Evolutionary conservation across 306 rosid species (phyloP).

Genomic region (Carpinus viminea): DNA sequence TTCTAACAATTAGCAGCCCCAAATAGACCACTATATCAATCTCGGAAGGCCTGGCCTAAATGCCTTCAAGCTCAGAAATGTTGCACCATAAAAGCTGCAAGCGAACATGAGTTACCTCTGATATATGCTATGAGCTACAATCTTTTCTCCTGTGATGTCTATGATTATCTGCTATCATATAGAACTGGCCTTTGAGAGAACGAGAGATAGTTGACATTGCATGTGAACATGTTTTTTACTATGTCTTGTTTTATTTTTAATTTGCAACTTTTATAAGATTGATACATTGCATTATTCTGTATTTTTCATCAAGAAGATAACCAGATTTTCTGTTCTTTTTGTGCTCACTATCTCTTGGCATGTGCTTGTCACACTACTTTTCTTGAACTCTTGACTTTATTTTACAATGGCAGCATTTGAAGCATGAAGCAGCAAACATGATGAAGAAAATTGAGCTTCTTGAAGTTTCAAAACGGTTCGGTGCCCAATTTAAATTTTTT

Average conservation of each 20-base stretch:
- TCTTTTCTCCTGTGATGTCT: background rate
- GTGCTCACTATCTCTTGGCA: no score
- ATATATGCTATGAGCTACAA: background rate
- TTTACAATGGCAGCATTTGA: conserved; percentile 54
- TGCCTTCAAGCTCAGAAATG: background rate
- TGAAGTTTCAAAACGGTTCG: conserved; percentile 73
- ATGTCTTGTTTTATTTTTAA: no score
- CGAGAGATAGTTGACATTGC: background rate
- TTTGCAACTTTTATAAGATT: background rate
- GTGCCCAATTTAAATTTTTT: background rate
- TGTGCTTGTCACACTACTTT: background rate
- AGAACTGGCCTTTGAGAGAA: background rate
- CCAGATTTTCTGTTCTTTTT: background rate
- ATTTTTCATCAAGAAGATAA: background rate
- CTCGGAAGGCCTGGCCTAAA: background rate
- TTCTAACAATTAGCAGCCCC: background rate
- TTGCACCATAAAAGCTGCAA: background rate
- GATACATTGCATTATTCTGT: background rate
- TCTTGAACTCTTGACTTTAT: conserved; percentile 17
- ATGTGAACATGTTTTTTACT: background rate
- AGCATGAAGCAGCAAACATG: conserved; percentile 62
- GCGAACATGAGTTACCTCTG: background rate
- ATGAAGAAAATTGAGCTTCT: conserved; percentile 68
- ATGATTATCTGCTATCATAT: background rate
- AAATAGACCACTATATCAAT: background rate